Evolutionary conservation across 306 rosid genomes (phyloP).

Genomic region (Sesbania bispinosa): DNA sequence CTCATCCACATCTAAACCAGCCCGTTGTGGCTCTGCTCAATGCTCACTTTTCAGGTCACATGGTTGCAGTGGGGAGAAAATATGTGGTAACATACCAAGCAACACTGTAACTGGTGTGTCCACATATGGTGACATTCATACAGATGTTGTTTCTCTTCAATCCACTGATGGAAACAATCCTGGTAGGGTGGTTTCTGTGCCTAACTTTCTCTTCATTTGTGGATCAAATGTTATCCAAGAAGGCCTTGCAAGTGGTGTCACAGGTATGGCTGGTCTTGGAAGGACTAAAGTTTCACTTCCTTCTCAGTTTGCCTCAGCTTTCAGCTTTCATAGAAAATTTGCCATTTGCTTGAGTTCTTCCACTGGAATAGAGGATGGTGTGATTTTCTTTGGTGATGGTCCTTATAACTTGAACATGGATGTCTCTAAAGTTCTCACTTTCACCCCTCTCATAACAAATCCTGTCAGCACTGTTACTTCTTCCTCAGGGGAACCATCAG

Average conservation of each 20-base stretch:
- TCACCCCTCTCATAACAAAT: slow-evolving; percentile 51
- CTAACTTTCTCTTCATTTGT: slow-evolving; percentile 46
- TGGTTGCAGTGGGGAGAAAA: slow-evolving; percentile 15
- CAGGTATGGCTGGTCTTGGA: slow-evolving; percentile 66
- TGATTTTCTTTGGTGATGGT: slow-evolving; percentile 45
- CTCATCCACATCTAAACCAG: slow-evolving; percentile 51
- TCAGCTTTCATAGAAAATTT: slow-evolving; percentile 41
- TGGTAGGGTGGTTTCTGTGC: slow-evolving; percentile 26
- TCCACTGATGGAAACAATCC: slow-evolving; percentile 46
- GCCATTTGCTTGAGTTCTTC: slow-evolving; percentile 53
- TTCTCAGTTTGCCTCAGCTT: slow-evolving; percentile 40
- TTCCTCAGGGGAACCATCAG: slow-evolving; percentile 36
- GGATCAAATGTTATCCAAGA: slow-evolving; percentile 27
- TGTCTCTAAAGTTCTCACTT: slow-evolving; percentile 35
- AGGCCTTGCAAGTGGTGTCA: slow-evolving; percentile 46
- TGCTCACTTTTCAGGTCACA: slow-evolving; percentile 35
- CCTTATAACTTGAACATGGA: slow-evolving; percentile 43
- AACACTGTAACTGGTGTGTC: slow-evolving; percentile 33
- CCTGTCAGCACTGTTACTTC: slow-evolving; percentile 38
- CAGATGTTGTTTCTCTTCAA: slow-evolving; percentile 38
- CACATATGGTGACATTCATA: slow-evolving; percentile 28
- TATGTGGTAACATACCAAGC: slow-evolving; percentile 19
- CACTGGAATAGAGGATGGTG: slow-evolving; percentile 26
- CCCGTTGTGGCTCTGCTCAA: slow-evolving; percentile 44
- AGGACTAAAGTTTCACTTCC: slow-evolving; percentile 41